Conservation (phyloP, 75 land plant genomes). For the Sequoiadendron giganteum region DNA sequence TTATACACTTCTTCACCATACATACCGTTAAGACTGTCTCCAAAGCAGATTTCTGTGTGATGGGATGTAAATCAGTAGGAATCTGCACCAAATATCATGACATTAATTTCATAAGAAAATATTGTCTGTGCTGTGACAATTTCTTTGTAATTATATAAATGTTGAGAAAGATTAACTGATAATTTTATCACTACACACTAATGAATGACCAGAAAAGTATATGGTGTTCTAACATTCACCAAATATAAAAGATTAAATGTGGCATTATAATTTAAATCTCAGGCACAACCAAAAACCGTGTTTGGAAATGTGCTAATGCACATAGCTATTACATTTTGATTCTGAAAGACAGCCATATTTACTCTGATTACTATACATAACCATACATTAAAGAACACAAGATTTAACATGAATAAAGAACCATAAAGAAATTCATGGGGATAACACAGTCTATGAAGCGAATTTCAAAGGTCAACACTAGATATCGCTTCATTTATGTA, state of each 20-base stretch:
- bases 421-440: neutral
- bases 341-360: neutral
- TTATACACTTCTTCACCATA: neutral
- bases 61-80: constrained; percentile 94
- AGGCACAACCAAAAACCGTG: neutral
- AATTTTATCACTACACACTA: neutral
- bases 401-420: neutral
- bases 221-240: neutral
- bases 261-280: neutral
- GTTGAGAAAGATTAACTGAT: neutral
- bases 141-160: neutral
- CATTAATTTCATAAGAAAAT: constrained; percentile 6
- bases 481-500: neutral
- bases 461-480: neutral
- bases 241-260: neutral
- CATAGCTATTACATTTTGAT: neutral
- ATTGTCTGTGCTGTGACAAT: too few species aligned
- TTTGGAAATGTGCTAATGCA: neutral
- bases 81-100: constrained; percentile 58
- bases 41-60: constrained; percentile 88
- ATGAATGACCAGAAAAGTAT: neutral
- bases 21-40: constrained; percentile 99
- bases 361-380: neutral
- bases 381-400: neutral
- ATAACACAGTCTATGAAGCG: neutral